Evolutionary conservation across 1,284 basidiomycete genomes (phyloP).

Genomic region (Ustilago tritici): DNA sequence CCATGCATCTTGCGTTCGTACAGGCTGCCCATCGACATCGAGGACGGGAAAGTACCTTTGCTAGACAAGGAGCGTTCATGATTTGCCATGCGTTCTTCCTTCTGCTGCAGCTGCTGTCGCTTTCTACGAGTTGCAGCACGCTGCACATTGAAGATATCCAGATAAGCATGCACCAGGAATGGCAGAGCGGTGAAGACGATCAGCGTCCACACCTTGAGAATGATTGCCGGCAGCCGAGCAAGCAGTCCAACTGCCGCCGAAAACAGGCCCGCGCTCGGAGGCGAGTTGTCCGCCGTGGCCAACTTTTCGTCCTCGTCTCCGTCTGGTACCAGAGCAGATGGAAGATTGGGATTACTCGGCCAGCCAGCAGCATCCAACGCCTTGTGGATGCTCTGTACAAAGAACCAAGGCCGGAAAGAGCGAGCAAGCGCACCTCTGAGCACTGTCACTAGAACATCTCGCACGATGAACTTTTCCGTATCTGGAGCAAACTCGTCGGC

Average conservation of each 20-base stretch:
- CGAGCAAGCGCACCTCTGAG: constrained; percentile 40
- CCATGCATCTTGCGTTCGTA: constrained; percentile 49
- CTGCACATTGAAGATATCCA: constrained; percentile 50
- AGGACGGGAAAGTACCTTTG: constrained; percentile 20
- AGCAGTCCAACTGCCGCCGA: constrained; percentile 6
- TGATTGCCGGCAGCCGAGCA: constrained; percentile 19
- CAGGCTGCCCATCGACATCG: constrained; percentile 32
- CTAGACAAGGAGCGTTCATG: constrained; percentile 9
- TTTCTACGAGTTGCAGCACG: constrained; percentile 24
- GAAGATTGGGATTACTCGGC: constrained; percentile 18
- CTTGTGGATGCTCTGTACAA: constrained; percentile 51
- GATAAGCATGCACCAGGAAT: constrained; percentile 32
- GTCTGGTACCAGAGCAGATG: background rate
- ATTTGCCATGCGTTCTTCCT: background rate
- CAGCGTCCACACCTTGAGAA: constrained; percentile 34
- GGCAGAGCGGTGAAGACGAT: constrained; percentile 28
- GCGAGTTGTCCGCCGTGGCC: background rate
- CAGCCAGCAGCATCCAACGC: constrained; percentile 35
- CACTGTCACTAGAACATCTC: constrained; percentile 50
- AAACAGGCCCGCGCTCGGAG: background rate
- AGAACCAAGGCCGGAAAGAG: constrained; percentile 47
- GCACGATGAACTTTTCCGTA: constrained; percentile 50
- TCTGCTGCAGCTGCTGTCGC: constrained; percentile 12
- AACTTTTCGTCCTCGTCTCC: background rate
- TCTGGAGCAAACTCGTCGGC: constrained; percentile 46